Evolutionary conservation across 2,329 filamentous ascomycete genomes (phyloP).

Genomic region (Calonectria henricotiae): DNA sequence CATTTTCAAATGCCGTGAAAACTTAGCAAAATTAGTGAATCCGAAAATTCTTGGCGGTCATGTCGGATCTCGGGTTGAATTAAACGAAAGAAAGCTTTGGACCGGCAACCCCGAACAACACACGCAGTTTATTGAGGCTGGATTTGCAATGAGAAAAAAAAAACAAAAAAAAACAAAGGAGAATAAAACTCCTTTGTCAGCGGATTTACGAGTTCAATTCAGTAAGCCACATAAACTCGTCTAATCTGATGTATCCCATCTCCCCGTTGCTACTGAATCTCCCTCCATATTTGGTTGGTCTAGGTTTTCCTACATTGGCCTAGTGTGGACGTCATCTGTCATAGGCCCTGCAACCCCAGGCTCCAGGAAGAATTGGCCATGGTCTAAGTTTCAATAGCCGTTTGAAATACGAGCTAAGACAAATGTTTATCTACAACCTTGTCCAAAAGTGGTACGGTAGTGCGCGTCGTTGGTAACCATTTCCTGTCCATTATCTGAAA

Average conservation of each 20-base stretch:
- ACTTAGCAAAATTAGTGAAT: neutral
- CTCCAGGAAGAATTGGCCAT: neutral
- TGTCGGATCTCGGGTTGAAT: neutral
- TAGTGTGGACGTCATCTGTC: slow-evolving; percentile 16
- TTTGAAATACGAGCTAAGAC: slow-evolving; percentile 9
- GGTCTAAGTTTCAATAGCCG: neutral
- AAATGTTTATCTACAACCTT: slow-evolving; percentile 8
- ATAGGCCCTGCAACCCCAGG: neutral
- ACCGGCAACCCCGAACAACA: neutral
- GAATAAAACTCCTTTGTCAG: no score
- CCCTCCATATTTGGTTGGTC: neutral
- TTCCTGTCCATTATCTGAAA: neutral
- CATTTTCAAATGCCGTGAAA: slow-evolving; percentile 8
- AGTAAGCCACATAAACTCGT: no score
- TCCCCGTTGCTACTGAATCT: neutral
- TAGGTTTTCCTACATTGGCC: neutral
- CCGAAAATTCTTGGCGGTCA: neutral
- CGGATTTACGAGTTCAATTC: neutral
- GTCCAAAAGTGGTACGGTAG: neutral
- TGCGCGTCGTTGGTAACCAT: neutral
- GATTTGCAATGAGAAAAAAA: neutral
- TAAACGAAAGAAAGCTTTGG: neutral
- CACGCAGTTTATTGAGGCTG: no score
- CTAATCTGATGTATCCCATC: neutral
- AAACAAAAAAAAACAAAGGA: neutral